phyloP scores from a whole-genome alignment of 805 yeast genomes.

The Candida suzukii region DNA sequence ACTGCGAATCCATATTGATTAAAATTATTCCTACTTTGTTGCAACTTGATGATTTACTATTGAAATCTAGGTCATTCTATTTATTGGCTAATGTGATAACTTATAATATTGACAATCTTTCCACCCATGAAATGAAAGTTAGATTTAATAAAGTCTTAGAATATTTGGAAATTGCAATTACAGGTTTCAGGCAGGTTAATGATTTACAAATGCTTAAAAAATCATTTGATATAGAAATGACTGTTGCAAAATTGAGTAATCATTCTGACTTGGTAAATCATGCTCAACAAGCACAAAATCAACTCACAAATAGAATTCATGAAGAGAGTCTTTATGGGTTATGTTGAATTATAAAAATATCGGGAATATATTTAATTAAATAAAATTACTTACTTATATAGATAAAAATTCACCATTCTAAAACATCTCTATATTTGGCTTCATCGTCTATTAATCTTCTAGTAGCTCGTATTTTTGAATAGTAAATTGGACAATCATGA shows the following conservation, averaged over 20 bases:
- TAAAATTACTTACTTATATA: not conserved
- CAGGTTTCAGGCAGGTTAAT: constrained; percentile 33
- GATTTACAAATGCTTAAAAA: constrained; percentile 31
- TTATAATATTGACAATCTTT: not conserved
- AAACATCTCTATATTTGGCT: constrained; percentile 7
- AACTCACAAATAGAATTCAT: constrained; percentile 21
- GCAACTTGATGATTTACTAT: constrained; percentile 30
- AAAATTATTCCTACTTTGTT: constrained; percentile 38
- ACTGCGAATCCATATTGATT: constrained; percentile 34
- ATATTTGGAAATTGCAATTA: constrained; percentile 34
- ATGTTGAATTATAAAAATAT: not conserved
- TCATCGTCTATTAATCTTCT: constrained; percentile 15
- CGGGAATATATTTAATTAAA: not conserved
- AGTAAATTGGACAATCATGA: constrained; percentile 60
- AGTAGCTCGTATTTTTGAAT: constrained; percentile 37
- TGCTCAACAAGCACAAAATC: constrained; percentile 22
- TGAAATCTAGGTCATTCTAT: constrained; percentile 32
- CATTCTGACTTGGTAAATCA: constrained; percentile 27
- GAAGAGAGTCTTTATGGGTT: constrained; percentile 18
- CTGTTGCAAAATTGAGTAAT: constrained; percentile 25
- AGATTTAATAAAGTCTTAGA: constrained; percentile 27
- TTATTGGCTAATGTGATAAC: constrained; percentile 21
- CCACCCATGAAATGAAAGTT: constrained; percentile 1
- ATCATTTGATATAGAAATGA: constrained; percentile 33
- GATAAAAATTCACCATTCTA: constrained; percentile 15